A percentile compares a stretch with the other conserved stretches of the same genome.
Conservation (phyloP, 2,329 filamentous ascomycete genomes). For the Aspergillus nomiae region DNA sequence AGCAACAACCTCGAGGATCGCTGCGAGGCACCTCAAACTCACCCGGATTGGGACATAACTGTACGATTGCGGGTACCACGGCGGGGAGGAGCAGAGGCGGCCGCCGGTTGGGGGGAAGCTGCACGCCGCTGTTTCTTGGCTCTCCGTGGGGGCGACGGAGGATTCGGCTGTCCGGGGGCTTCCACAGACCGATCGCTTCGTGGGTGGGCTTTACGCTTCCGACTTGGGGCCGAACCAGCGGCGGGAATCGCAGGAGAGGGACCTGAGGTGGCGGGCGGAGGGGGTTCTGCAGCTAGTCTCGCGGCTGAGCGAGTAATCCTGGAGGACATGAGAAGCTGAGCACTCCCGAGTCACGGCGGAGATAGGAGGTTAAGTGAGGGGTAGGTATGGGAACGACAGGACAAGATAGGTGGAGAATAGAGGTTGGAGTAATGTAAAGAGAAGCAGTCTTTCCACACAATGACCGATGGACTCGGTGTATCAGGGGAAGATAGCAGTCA, state of each 20-base stretch:
- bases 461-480: not conserved
- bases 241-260: slow-evolving; percentile 42
- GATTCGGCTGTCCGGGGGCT: slow-evolving; percentile 35
- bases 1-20: slow-evolving; percentile 14
- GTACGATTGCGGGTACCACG: slow-evolving; percentile 36
- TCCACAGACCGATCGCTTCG: slow-evolving; percentile 50
- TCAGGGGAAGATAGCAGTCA: slow-evolving; percentile 1
- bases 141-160: slow-evolving; percentile 53
- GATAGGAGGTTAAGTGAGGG: slow-evolving; percentile 10
- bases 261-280: slow-evolving; percentile 46
- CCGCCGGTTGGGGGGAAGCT: slow-evolving; percentile 46
- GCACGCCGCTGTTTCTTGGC: slow-evolving; percentile 72
- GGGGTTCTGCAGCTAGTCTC: slow-evolving; percentile 74
- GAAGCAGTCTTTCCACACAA: not conserved
- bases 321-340: slow-evolving; percentile 79
- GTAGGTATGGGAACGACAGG: not conserved
- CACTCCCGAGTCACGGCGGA: slow-evolving; percentile 24
- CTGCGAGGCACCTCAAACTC: slow-evolving; percentile 18
- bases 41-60: slow-evolving; percentile 48
- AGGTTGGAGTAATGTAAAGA: not conserved
- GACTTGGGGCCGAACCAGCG: slow-evolving; percentile 53
- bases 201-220: slow-evolving; percentile 75
- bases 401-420: not conserved
- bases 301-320: slow-evolving; percentile 96
- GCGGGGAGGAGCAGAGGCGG: slow-evolving; percentile 47